Conservation (phyloP, 75 land plant genomes). For the Pinus taeda region DNA sequence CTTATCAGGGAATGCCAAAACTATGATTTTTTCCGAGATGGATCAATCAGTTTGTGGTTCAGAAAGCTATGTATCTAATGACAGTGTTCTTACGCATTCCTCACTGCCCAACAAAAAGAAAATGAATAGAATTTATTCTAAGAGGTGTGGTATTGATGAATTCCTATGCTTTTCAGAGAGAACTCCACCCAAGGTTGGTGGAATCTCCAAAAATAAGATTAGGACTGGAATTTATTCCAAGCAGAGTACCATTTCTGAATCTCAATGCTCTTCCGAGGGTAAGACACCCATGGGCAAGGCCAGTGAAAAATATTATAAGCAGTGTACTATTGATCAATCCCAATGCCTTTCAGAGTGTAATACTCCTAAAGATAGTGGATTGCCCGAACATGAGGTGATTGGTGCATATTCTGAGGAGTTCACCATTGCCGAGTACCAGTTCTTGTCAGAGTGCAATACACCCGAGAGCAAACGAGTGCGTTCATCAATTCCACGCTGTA, state of each 20-base stretch:
- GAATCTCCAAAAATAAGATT: neutral
- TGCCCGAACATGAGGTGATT: too few species aligned
- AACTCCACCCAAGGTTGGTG: neutral
- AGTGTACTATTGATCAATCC: neutral
- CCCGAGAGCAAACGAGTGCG: neutral
- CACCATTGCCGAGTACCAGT: neutral
- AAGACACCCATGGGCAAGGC: neutral
- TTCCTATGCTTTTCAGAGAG: neutral
- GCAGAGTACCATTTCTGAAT: neutral
- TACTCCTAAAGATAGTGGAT: neutral
- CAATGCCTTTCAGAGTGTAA: conserved; percentile 2
- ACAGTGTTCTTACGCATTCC: neutral
- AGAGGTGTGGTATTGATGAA: neutral
- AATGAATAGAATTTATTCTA: neutral
- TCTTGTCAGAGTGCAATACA: neutral
- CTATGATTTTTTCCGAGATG: conserved; percentile 8
- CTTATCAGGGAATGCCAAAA: conserved; percentile 7
- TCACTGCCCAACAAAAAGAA: conserved; percentile 1
- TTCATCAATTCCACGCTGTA: conserved; percentile 5
- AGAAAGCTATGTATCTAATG: neutral
- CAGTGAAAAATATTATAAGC: neutral
- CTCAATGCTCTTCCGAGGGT: neutral
- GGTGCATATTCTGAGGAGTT: neutral
- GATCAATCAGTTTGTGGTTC: conserved; percentile 7
- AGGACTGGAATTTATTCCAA: neutral